Conservation (phyloP, 805 yeast genomes). For the Saturnispora kantuleensis region DNA sequence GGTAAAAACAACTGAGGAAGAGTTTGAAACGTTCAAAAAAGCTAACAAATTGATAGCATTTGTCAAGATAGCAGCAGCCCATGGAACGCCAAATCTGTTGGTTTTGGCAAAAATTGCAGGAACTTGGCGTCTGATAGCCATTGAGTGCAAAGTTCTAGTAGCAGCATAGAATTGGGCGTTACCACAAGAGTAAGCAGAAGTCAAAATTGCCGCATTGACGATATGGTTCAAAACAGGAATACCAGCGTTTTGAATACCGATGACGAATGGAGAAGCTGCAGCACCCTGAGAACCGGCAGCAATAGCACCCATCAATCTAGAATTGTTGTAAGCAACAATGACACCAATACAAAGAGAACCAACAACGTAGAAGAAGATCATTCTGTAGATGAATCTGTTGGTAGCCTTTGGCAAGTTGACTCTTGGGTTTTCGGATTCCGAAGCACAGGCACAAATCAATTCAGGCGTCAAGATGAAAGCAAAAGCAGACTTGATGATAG, state of each 20-base stretch:
- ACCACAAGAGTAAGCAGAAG: slow-evolving; percentile 48
- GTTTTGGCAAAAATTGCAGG: slow-evolving; percentile 28
- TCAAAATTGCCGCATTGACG: slow-evolving; percentile 50
- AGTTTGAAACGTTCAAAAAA: slow-evolving; percentile 43
- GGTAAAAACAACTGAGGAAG: slow-evolving; percentile 44
- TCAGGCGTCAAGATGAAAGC: slow-evolving; percentile 58
- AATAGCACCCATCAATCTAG: slow-evolving; percentile 35
- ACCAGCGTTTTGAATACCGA: slow-evolving; percentile 54
- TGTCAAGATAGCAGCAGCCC: slow-evolving; percentile 35
- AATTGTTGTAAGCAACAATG: slow-evolving; percentile 46
- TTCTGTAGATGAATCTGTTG: slow-evolving; percentile 48
- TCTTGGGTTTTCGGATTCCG: slow-evolving; percentile 53
- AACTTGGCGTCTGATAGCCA: slow-evolving; percentile 31
- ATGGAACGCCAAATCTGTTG: slow-evolving; percentile 49
- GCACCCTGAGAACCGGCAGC: slow-evolving; percentile 41
- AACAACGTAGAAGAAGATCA: slow-evolving; percentile 48
- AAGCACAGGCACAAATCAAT: slow-evolving; percentile 42
- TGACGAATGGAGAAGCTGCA: slow-evolving; percentile 56
- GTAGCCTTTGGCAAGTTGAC: slow-evolving; percentile 54
- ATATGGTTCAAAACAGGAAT: slow-evolving; percentile 49
- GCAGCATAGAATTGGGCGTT: slow-evolving; percentile 34
- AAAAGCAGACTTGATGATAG: slow-evolving; percentile 54
- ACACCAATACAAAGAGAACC: slow-evolving; percentile 51
- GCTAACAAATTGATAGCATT: slow-evolving; percentile 36
- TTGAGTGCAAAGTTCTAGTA: slow-evolving; percentile 33